These are phyloP conservation scores for Terana coerulea DNA, from an alignment of 768 basidiomycete genomes.

Conservation along the genomic window DNA sequence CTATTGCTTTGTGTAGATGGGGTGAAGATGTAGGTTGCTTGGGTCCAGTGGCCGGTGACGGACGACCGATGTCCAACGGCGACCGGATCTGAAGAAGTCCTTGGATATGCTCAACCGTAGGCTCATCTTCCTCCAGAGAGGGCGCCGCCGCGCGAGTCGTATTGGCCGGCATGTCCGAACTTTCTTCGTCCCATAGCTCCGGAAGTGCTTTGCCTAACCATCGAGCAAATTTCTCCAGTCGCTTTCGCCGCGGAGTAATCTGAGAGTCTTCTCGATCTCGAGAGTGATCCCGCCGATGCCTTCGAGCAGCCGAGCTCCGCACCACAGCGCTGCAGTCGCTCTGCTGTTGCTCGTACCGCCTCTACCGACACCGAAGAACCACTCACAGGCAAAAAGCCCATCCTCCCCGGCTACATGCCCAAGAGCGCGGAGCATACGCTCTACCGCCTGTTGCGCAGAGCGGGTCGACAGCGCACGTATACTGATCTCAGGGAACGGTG, in stretches of 20 bases:
- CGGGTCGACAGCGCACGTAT: slow-evolving; percentile 54
- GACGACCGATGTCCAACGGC: background rate
- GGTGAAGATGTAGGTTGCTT: slow-evolving; percentile 26
- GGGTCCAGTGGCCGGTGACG: slow-evolving; percentile 18
- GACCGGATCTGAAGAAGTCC: slow-evolving; percentile 65
- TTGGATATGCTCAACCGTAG: slow-evolving; percentile 56
- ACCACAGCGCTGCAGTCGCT: slow-evolving; percentile 79
- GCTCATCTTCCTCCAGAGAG: slow-evolving; percentile 33
- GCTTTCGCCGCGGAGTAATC: slow-evolving; percentile 30
- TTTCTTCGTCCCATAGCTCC: slow-evolving; percentile 63
- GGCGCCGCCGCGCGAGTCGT: slow-evolving; percentile 17
- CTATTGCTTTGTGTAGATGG: slow-evolving; percentile 69
- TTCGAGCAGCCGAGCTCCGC: slow-evolving; percentile 70
- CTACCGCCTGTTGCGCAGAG: slow-evolving; percentile 51
- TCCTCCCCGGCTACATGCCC: slow-evolving; percentile 67
- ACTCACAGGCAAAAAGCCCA: slow-evolving; percentile 76
- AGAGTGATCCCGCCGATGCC: slow-evolving; percentile 57
- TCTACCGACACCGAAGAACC: slow-evolving; percentile 55
- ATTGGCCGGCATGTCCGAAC: slow-evolving; percentile 25
- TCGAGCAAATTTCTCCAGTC: slow-evolving; percentile 62
- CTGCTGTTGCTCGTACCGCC: slow-evolving; percentile 38
- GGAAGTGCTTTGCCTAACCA: slow-evolving; percentile 60
- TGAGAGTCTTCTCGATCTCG: slow-evolving; percentile 16
- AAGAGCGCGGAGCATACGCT: slow-evolving; percentile 68
- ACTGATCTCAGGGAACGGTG: slow-evolving; percentile 55